Evolutionary conservation across 306 rosid species (phyloP).

Genomic region (Sicyos baderoa): DNA sequence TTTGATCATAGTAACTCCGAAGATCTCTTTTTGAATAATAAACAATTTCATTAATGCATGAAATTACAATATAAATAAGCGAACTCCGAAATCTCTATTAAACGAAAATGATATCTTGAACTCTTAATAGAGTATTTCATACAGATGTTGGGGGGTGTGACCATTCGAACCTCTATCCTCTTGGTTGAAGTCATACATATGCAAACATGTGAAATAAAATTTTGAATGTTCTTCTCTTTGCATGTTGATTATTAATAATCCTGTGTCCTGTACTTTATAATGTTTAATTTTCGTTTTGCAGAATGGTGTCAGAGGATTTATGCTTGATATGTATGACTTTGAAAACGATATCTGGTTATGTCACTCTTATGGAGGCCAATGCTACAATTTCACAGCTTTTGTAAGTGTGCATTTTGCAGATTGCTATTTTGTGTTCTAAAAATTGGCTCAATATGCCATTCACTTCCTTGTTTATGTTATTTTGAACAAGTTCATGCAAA

Average conservation of each 20-base stretch:
- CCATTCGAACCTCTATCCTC: too few species aligned
- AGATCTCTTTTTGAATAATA: too few species aligned
- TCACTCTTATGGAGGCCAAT: constrained; percentile 64
- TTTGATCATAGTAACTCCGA: background rate
- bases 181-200: too few species aligned
- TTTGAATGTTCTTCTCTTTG: too few species aligned
- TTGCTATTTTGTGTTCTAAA: constrained; percentile 14
- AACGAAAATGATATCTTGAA: background rate
- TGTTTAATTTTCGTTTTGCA: constrained; percentile 31
- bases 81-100: background rate
- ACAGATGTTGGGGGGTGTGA: too few species aligned
- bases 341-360: constrained; percentile 77
- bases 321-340: constrained; percentile 92
- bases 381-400: constrained; percentile 81
- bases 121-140: too few species aligned
- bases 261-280: too few species aligned
- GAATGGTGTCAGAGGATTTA: constrained; percentile 81
- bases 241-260: too few species aligned
- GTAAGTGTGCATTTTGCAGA: too few species aligned
- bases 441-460: background rate
- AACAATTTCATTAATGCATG: too few species aligned
- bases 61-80: too few species aligned
- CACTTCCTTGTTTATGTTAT: constrained; percentile 4
- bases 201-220: too few species aligned
- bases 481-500: background rate